phyloP scores from a whole-genome alignment of 139 green algal genomes.

The Tetratostichococcus sp. region DNA sequence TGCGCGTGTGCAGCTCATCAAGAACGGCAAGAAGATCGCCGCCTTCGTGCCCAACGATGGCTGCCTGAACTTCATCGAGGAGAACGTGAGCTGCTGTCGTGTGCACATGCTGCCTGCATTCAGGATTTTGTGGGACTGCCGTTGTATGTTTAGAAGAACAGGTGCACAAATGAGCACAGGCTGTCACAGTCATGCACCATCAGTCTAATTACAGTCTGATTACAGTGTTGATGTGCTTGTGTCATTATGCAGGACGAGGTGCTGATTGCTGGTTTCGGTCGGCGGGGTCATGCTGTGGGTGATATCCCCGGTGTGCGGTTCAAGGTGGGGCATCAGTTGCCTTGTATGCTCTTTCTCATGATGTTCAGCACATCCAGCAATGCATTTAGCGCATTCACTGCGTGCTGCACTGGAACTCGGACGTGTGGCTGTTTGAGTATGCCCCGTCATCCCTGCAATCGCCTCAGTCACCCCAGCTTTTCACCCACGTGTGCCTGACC shows the following conservation, averaged over 20 bases:
- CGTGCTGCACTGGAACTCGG: too few species aligned
- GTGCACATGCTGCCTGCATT: background rate
- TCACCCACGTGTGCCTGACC: too few species aligned
- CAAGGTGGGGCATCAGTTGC: conserved; percentile 72
- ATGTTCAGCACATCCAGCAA: background rate
- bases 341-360: background rate
- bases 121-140: conserved; percentile 1
- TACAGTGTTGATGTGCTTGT: too few species aligned
- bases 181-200: too few species aligned
- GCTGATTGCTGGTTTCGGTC: conserved; percentile 96
- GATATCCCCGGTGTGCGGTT: conserved; percentile 99
- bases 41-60: conserved; percentile 99
- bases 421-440: too few species aligned
- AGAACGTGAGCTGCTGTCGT: conserved; percentile 80
- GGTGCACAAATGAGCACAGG: background rate
- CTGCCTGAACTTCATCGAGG: conserved; percentile 99
- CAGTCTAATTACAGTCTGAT: too few species aligned
- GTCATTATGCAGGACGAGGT: conserved; percentile 84
- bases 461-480: too few species aligned
- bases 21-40: conserved; percentile 99
- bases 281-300: conserved; percentile 95
- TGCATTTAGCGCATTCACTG: too few species aligned
- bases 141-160: background rate
- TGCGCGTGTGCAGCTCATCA: conserved; percentile 99
- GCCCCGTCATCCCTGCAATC: too few species aligned